Evolutionary conservation across 192 early-diverging fungal species (phyloP).

Genomic region (Backusella australiensis): DNA sequence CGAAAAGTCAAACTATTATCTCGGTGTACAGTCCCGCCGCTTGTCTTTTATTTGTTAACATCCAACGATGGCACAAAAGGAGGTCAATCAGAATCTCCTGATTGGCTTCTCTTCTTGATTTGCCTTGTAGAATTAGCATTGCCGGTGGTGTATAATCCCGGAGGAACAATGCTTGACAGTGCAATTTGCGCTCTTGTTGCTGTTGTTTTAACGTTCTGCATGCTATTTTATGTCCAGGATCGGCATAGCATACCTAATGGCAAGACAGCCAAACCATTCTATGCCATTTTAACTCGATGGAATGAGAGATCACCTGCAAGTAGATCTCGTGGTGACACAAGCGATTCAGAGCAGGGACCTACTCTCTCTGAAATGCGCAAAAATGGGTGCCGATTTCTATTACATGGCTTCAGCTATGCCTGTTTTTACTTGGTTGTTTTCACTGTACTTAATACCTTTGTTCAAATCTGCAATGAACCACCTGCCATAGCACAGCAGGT

Average conservation of each 20-base stretch:
- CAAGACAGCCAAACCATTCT: not conserved
- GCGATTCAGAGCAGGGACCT: not conserved
- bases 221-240: not conserved
- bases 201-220: not conserved
- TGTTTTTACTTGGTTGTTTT: not conserved
- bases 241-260: not conserved
- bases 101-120: not conserved
- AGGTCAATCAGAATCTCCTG: not conserved
- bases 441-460: not conserved
- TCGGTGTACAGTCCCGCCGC: not conserved
- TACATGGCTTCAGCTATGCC: not conserved
- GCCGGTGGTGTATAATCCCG: not conserved
- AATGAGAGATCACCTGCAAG: not conserved
- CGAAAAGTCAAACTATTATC: not conserved
- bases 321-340: not conserved
- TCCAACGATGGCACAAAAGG: not conserved
- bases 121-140: not conserved
- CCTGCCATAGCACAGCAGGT: not conserved
- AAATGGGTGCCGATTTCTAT: not conserved
- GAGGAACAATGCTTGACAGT: not conserved
- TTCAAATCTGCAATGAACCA: not conserved
- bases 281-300: slow-evolving; percentile 4
- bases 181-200: not conserved
- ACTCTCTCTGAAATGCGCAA: not conserved
- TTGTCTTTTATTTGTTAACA: slow-evolving; percentile 1